These are phyloP conservation scores for Mycena epipterygia DNA, from an alignment of 768 basidiomycete genomes.

Conservation along the genomic window DNA sequence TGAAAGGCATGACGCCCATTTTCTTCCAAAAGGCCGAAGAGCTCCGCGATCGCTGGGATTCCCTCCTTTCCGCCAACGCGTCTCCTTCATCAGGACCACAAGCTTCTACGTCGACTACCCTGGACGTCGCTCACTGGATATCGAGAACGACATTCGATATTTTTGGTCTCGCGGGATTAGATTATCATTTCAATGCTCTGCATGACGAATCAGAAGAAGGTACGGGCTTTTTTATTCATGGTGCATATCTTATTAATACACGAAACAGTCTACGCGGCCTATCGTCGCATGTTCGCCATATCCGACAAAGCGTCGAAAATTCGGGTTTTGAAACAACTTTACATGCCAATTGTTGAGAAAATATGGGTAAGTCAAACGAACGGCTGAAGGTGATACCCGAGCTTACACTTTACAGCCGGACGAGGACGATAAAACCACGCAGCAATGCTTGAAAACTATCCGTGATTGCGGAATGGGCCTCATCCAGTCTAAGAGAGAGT, in stretches of 20 bases:
- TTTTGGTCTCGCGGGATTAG: conserved; percentile 71
- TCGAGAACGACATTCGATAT: conserved; percentile 74
- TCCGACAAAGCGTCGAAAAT: conserved; percentile 59
- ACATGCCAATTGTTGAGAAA: conserved; percentile 60
- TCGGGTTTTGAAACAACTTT: conserved; percentile 58
- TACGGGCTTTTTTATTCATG: not conserved
- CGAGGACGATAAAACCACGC: conserved; percentile 53
- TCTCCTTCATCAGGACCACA: not conserved
- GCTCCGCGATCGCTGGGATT: conserved; percentile 59
- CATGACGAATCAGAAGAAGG: conserved; percentile 60
- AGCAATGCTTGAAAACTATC: conserved; percentile 56
- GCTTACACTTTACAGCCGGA: conserved; percentile 52
- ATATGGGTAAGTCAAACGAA: conserved; percentile 54
- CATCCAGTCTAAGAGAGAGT: conserved; percentile 57
- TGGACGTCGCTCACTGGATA: conserved; percentile 72
- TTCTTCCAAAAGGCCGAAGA: conserved; percentile 68
- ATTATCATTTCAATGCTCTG: conserved; percentile 65
- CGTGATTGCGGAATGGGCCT: conserved; percentile 56
- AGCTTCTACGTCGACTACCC: conserved; percentile 30
- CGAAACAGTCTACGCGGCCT: conserved; percentile 30
- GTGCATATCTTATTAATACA: not conserved
- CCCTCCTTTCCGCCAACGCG: conserved; percentile 41
- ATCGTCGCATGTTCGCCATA: conserved; percentile 62
- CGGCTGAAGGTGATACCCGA: not conserved
- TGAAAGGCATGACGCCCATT: conserved; percentile 60